Evolutionary conservation across 1,284 basidiomycete species (phyloP).

Genomic region (Pholiota adiposa): DNA sequence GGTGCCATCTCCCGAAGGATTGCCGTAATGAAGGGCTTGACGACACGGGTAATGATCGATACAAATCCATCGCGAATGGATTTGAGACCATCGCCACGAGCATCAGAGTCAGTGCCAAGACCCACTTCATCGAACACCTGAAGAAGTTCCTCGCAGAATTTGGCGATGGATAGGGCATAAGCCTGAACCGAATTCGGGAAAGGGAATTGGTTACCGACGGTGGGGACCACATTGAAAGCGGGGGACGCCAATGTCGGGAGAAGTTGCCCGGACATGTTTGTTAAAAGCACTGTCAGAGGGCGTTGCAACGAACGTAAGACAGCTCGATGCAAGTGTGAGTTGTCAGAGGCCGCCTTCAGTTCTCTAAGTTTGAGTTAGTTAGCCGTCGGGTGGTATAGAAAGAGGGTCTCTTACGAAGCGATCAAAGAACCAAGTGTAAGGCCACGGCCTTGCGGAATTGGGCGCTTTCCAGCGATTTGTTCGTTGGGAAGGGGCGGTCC

Average conservation of each 20-base stretch:
- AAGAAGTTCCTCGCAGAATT: conserved; percentile 73
- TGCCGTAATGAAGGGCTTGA: conserved; percentile 62
- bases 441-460: conserved; percentile 73
- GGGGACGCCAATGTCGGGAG: conserved; percentile 68
- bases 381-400: conserved; percentile 16
- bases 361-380: conserved; percentile 50
- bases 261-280: conserved; percentile 68
- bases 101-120: conserved; percentile 63
- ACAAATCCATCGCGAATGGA: conserved; percentile 66
- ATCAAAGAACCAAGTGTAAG: conserved; percentile 67
- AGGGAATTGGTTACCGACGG: conserved; percentile 53
- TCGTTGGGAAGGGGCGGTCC: conserved; percentile 55
- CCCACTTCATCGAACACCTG: conserved; percentile 67
- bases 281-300: conserved; percentile 73
- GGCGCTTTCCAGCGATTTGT: conserved; percentile 61
- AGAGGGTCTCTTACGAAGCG: conserved; percentile 55
- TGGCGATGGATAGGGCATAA: conserved; percentile 68
- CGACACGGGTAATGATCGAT: conserved; percentile 66
- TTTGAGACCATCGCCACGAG: conserved; percentile 67
- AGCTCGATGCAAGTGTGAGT: conserved; percentile 67
- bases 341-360: conserved; percentile 63
- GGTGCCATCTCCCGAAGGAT: conserved; percentile 66
- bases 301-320: conserved; percentile 74
- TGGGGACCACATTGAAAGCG: conserved; percentile 56
- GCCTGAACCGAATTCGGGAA: conserved; percentile 67